Percentiles rank a stretch among this genome's conserved stretches.
Evolutionary conservation across 75 land plant species (phyloP).

Genomic region (Gnetum montanum): DNA sequence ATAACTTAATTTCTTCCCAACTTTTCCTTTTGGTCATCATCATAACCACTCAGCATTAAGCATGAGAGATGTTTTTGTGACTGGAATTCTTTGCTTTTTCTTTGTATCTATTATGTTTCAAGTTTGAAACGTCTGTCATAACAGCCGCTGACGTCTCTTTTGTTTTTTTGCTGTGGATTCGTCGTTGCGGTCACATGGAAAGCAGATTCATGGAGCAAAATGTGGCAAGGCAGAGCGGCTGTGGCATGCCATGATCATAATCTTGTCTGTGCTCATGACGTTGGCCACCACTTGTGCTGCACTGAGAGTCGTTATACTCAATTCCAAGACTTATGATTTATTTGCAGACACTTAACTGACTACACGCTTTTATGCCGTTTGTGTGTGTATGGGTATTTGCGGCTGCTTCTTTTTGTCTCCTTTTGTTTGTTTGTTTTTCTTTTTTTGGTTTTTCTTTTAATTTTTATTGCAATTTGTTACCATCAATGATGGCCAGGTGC

Average conservation of each 20-base stretch:
- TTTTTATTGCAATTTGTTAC: too few relatives aligned
- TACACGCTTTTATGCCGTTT: background rate
- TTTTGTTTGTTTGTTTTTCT: too few relatives aligned
- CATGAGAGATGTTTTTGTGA: too few relatives aligned
- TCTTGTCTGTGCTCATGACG: conserved; percentile 21
- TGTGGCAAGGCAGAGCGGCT: conserved; percentile 11
- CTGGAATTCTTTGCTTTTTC: too few relatives aligned
- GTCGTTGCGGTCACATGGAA: background rate
- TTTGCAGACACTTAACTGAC: conserved; percentile 33
- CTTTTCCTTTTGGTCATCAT: background rate
- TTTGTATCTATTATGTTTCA: too few relatives aligned
- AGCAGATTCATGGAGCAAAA: conserved; percentile 32
- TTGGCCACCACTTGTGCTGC: conserved; percentile 26
- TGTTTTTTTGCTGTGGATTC: background rate
- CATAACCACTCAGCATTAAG: too few relatives aligned
- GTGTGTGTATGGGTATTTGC: background rate
- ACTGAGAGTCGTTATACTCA: conserved; percentile 20
- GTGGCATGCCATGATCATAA: conserved; percentile 44
- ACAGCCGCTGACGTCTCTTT: too few relatives aligned
- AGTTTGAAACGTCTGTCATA: too few relatives aligned
- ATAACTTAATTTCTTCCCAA: too few relatives aligned
- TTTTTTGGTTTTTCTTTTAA: too few relatives aligned
- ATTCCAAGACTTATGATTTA: conserved; percentile 27
- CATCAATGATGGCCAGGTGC: too few relatives aligned
- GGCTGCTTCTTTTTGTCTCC: background rate